Conservation (phyloP, 371 early-diverging fungal species). For the Basidiobolus meristosporus region DNA sequence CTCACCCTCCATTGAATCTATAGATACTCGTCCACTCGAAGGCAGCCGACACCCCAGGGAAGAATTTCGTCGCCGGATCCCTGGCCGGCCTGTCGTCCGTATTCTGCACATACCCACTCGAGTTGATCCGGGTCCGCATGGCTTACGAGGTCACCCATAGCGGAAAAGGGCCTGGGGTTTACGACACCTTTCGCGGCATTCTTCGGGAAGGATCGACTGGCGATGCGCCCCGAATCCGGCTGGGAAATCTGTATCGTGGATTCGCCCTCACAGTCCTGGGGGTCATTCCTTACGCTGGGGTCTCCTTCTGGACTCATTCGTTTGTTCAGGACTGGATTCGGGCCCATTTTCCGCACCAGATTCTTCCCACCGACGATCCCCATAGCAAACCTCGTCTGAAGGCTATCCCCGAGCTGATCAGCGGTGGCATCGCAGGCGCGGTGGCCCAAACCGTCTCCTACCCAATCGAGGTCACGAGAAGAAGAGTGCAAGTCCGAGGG, state of each 20-base stretch:
- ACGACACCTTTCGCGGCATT: slow-evolving; percentile 17
- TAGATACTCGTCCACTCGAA: background rate
- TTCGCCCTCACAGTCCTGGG: slow-evolving; percentile 79
- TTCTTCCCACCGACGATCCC: no score
- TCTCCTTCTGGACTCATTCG: slow-evolving; percentile 65
- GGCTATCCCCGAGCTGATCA: slow-evolving; percentile 51
- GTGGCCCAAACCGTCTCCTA: slow-evolving; percentile 73
- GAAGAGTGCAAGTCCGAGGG: slow-evolving; percentile 78
- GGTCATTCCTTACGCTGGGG: slow-evolving; percentile 92
- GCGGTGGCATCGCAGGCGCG: slow-evolving; percentile 71
- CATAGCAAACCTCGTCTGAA: slow-evolving; percentile 16
- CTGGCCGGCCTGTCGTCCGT: slow-evolving; percentile 72
- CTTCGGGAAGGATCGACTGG: slow-evolving; percentile 36
- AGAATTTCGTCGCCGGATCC: background rate
- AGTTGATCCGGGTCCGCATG: slow-evolving; percentile 79
- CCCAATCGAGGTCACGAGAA: slow-evolving; percentile 79
- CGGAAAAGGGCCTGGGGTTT: slow-evolving; percentile 12
- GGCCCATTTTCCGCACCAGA: slow-evolving; percentile 16
- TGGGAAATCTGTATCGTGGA: no score
- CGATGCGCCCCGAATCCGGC: no score
- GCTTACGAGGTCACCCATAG: slow-evolving; percentile 64
- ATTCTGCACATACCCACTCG: slow-evolving; percentile 82
- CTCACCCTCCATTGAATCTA: slow-evolving; percentile 43
- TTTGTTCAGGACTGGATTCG: slow-evolving; percentile 30
- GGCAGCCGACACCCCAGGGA: background rate